Evolutionary conservation across 257 asterid species (phyloP), one percentile per base, ranked within the genome.

Genomic region (Echites panduratus): DNA sequence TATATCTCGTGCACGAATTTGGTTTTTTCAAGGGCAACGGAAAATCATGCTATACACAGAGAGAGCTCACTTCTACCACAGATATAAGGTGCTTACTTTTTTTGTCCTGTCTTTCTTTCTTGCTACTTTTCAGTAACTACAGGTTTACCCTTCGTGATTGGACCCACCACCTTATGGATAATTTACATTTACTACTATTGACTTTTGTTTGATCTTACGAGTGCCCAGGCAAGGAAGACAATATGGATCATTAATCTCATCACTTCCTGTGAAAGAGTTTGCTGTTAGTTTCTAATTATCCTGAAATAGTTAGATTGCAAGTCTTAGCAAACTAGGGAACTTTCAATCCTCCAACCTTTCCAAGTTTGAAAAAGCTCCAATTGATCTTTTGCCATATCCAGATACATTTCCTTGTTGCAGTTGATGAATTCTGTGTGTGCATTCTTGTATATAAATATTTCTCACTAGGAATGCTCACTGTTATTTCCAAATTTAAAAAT

Each of bases 1-100:
- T 75, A 94, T 91, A 77, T 91, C 99, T 79, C 91, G 77, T 49
- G 98, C 90, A 59, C 86, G 98, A 77, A 91, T 88, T 74, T 84
- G 93, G 89, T 94, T 94, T 81, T 94, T 86, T 68, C 81, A 93
- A 70, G 93, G 92, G 63, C 86, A 85, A 66, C 87, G 85, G 85
- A 91, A 90, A 81, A 89, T 94, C 68, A 84, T 94, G 86, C 90
- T 94, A 64, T 94, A 94, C 84, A 88, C 97, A 2, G 99, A 94
- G 84, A 88, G 99, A 85, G 93, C 97, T 82, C 98, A 94, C 81
- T 94, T 91, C 89, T 94, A 89, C 83, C 93, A 86, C 85, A 81
- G 99, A 89, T 94, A 94, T 86, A 94, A 94, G 98, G 97, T 94
- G 64, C 77, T 75, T 67, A 32, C 38, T 32, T 32, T 32, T 32